These are phyloP conservation scores for Pyricularia pennisetigena DNA, from an alignment of 2,329 filamentous ascomycete genomes.

Conservation along the genomic window DNA sequence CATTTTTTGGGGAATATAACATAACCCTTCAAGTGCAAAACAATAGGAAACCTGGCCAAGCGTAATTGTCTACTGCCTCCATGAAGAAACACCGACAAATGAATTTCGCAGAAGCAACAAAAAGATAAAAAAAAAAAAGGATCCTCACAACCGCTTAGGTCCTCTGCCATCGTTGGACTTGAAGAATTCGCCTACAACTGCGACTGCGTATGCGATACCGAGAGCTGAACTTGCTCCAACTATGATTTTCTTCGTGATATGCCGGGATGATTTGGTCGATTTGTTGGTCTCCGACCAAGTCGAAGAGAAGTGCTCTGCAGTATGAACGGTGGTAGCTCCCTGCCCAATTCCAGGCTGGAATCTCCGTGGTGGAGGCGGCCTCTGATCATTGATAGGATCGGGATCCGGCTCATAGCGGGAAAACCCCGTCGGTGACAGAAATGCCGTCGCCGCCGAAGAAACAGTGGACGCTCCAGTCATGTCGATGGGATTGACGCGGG, in stretches of 20 bases:
- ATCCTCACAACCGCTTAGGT: conserved; percentile 19
- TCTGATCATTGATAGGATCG: conserved; percentile 16
- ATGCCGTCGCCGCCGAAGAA: conserved; percentile 38
- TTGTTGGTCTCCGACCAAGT: conserved; percentile 5
- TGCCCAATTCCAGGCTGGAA: conserved; percentile 12
- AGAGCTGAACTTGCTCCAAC: conserved; percentile 45
- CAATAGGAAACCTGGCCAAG: neutral
- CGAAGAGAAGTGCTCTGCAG: neutral
- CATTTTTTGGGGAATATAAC: neutral
- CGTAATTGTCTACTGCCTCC: neutral
- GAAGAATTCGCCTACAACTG: conserved; percentile 49
- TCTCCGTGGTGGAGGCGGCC: conserved; percentile 19
- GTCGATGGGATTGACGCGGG: conserved; percentile 47
- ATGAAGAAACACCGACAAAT: neutral
- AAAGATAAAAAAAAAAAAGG: neutral
- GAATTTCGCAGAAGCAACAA: neutral
- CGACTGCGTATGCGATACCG: conserved; percentile 46
- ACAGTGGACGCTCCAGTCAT: conserved; percentile 33
- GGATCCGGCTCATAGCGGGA: conserved; percentile 45
- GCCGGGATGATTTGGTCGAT: conserved; percentile 10
- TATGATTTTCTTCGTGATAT: conserved; percentile 35
- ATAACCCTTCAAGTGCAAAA: neutral
- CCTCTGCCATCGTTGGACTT: conserved; percentile 32
- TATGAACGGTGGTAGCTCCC: neutral
- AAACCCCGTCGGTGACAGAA: conserved; percentile 56